Percentiles rank a stretch among this genome's conserved stretches.
Conservation (phyloP, 108 stramenopile species). For the Fragilariopsis cylindrus region DNA sequence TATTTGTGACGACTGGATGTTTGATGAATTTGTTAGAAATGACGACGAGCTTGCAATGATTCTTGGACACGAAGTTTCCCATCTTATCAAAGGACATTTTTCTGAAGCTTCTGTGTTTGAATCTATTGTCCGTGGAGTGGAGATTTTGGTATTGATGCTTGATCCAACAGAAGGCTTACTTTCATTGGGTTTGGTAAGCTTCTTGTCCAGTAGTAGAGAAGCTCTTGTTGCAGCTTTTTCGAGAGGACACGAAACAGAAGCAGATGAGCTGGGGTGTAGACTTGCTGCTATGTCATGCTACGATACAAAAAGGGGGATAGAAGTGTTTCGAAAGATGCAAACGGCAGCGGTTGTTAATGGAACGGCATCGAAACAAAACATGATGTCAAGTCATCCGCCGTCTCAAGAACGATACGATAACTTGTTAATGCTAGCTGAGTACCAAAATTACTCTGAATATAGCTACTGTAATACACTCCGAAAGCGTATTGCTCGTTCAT, state of each 20-base stretch:
- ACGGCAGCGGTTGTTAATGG: conserved; percentile 47
- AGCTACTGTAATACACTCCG: conserved; percentile 24
- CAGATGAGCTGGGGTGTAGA: conserved; percentile 76
- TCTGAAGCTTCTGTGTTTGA: conserved; percentile 57
- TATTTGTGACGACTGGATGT: conserved; percentile 82
- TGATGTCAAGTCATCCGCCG: conserved; percentile 61
- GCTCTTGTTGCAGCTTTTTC: conserved; percentile 66
- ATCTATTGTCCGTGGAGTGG: conserved; percentile 66
- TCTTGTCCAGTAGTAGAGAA: conserved; percentile 54
- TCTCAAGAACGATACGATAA: conserved; percentile 57
- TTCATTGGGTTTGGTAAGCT: conserved; percentile 54
- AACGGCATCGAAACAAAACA: conserved; percentile 17
- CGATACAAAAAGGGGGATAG: conserved; percentile 61
- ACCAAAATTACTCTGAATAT: conserved; percentile 57
- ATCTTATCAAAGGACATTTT: conserved; percentile 77
- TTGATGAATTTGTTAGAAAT: conserved; percentile 61
- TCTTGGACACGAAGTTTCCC: conserved; percentile 79
- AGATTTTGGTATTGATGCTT: conserved; percentile 73
- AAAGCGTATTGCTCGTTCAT: conserved; percentile 12
- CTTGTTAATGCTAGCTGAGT: conserved; percentile 37
- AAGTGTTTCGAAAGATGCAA: conserved; percentile 81
- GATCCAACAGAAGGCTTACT: conserved; percentile 85
- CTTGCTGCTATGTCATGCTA: conserved; percentile 83
- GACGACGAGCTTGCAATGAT: conserved; percentile 85
- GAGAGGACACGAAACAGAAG: conserved; percentile 68